Evolutionary conservation across 805 yeast species (phyloP).

Genomic region (Candida pseudofarinosa): DNA sequence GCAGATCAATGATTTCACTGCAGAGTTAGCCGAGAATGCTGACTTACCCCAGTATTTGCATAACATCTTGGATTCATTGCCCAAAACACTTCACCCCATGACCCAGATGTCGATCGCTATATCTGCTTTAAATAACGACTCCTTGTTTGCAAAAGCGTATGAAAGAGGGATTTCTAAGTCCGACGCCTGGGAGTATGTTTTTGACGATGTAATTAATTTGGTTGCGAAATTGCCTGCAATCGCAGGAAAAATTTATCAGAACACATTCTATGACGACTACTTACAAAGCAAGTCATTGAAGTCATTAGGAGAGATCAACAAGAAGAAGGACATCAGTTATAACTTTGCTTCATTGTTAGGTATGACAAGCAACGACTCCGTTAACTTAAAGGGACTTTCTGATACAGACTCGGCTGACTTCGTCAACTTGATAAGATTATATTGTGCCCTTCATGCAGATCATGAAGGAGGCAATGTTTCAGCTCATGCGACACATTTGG

Average conservation of each 20-base stretch:
- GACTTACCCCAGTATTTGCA: conserved; percentile 59
- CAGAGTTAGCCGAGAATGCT: conserved; percentile 60
- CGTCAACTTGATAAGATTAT: conserved; percentile 64
- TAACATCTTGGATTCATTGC: conserved; percentile 56
- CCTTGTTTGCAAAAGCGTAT: conserved; percentile 69
- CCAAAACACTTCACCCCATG: conserved; percentile 73
- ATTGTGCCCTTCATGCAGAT: conserved; percentile 71
- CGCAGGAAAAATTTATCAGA: conserved; percentile 73
- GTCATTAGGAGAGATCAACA: conserved; percentile 46
- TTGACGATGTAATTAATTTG: conserved; percentile 64
- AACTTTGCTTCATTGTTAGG: conserved; percentile 66
- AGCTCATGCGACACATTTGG: conserved; percentile 76
- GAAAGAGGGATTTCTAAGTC: conserved; percentile 62
- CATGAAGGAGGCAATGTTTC: conserved; percentile 84
- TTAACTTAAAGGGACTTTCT: conserved; percentile 1
- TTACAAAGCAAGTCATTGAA: conserved; percentile 42
- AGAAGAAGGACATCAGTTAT: conserved; percentile 61
- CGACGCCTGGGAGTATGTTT: conserved; percentile 70
- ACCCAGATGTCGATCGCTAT: conserved; percentile 75
- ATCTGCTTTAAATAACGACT: conserved; percentile 64
- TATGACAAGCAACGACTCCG: conserved; percentile 38
- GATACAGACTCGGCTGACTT: conserved; percentile 56
- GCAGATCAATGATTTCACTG: conserved; percentile 52
- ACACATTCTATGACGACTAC: conserved; percentile 49
- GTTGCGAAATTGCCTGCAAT: conserved; percentile 70